These are phyloP conservation scores for Calophaca sinica DNA, from an alignment of 306 rosid species.

Conservation along the genomic window DNA sequence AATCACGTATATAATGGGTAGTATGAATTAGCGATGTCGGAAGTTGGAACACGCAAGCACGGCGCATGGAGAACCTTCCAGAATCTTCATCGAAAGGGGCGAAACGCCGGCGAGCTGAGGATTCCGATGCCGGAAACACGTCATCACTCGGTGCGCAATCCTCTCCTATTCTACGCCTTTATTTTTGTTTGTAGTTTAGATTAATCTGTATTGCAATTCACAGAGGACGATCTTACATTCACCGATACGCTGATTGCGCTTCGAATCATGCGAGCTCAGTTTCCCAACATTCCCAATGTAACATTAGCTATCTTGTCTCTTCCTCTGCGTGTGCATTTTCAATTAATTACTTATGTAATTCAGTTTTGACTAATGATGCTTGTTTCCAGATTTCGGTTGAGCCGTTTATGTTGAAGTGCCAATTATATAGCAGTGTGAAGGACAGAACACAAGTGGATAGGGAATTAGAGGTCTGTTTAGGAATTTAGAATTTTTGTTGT, in stretches of 20 bases:
- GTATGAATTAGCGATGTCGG: not conserved
- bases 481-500: not conserved
- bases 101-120: constrained; percentile 56
- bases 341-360: not conserved
- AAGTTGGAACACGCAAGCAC: not conserved
- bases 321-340: not conserved
- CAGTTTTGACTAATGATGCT: constrained; percentile 31
- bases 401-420: constrained; percentile 88
- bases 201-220: constrained; percentile 5
- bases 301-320: not conserved
- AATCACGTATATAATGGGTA: no score
- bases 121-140: constrained; percentile 39
- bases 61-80: constrained; percentile 47
- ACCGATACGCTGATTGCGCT: constrained; percentile 87
- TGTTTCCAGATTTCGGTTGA: constrained; percentile 68
- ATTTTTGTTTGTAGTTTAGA: not conserved
- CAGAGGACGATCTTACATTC: constrained; percentile 81
- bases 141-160: constrained; percentile 49
- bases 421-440: constrained; percentile 87
- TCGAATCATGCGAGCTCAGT: constrained; percentile 94
- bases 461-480: constrained; percentile 77
- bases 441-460: constrained; percentile 92
- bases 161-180: not conserved
- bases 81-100: constrained; percentile 58
- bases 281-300: constrained; percentile 72